Percentiles rank a stretch among this genome's conserved stretches.
Evolutionary conservation across 805 yeast species (phyloP).

Genomic region (Candida manassasensis): DNA sequence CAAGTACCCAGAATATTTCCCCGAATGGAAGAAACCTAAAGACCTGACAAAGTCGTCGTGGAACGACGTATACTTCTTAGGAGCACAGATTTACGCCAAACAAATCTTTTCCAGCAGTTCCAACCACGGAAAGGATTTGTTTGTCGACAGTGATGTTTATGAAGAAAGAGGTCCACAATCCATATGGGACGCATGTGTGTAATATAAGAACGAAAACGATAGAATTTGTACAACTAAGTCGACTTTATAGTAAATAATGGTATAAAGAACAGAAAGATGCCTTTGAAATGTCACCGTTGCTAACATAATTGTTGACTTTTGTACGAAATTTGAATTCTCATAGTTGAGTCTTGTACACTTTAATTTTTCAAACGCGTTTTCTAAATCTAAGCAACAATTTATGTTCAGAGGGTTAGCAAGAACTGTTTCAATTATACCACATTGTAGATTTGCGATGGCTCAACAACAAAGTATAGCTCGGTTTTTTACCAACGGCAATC

Average conservation of each 20-base stretch:
- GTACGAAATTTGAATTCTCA: no score
- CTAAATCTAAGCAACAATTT: neutral
- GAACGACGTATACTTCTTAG: slow-evolving; percentile 74
- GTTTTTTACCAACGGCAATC: slow-evolving; percentile 19
- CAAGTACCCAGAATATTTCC: slow-evolving; percentile 84
- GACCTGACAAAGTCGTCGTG: slow-evolving; percentile 48
- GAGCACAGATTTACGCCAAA: slow-evolving; percentile 83
- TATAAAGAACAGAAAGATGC: no score
- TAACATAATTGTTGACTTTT: no score
- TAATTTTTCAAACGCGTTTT: no score
- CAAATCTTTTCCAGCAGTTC: slow-evolving; percentile 66
- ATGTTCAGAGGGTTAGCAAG: slow-evolving; percentile 1
- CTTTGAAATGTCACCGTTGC: no score
- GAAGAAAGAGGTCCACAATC: slow-evolving; percentile 77
- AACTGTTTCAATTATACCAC: neutral
- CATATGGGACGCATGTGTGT: slow-evolving; percentile 58
- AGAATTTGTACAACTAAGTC: neutral
- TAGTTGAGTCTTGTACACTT: no score
- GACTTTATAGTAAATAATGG: no score
- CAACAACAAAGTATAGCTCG: slow-evolving; percentile 33
- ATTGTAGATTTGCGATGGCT: slow-evolving; percentile 13
- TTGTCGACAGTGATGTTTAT: slow-evolving; percentile 65
- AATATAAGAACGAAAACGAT: neutral
- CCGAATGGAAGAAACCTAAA: slow-evolving; percentile 77
- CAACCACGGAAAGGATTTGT: slow-evolving; percentile 55